phyloP scores from a whole-genome alignment of 345 rosid species.

The Bruguiera sexangula region DNA sequence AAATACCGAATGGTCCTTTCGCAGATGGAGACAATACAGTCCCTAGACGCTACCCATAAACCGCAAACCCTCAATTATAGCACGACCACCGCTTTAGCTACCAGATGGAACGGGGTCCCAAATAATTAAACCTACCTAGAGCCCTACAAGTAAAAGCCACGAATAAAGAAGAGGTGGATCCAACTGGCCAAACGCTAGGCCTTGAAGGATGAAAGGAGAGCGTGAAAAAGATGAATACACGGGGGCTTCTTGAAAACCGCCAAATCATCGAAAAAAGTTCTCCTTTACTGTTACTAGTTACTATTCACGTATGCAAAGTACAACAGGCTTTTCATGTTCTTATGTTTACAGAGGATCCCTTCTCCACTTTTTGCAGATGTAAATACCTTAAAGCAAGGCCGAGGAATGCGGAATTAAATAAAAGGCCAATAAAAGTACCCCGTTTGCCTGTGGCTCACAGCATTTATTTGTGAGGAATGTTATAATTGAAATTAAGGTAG shows the following conservation, averaged over 20 bases:
- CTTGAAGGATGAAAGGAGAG: no score
- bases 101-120: background rate
- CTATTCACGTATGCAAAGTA: constrained; percentile 9
- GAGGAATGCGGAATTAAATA: constrained; percentile 8
- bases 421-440: background rate
- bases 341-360: background rate
- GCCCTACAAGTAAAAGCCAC: no score
- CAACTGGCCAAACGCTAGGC: no score
- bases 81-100: background rate
- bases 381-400: constrained; percentile 4
- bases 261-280: no score
- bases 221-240: no score
- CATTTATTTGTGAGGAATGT: no score
- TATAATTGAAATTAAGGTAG: no score
- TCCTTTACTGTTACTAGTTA: background rate
- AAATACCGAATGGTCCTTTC: background rate
- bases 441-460: no score
- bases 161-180: no score
- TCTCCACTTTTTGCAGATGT: background rate
- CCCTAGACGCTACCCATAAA: background rate
- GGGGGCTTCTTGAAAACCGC: no score
- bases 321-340: constrained; percentile 13
- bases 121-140: background rate
- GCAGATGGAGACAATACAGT: background rate
- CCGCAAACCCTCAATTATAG: background rate